Percentiles rank a stretch among this genome's conserved stretches.
Conservation (phyloP, 208 protist species). For the Crithidia brevicula region DNA sequence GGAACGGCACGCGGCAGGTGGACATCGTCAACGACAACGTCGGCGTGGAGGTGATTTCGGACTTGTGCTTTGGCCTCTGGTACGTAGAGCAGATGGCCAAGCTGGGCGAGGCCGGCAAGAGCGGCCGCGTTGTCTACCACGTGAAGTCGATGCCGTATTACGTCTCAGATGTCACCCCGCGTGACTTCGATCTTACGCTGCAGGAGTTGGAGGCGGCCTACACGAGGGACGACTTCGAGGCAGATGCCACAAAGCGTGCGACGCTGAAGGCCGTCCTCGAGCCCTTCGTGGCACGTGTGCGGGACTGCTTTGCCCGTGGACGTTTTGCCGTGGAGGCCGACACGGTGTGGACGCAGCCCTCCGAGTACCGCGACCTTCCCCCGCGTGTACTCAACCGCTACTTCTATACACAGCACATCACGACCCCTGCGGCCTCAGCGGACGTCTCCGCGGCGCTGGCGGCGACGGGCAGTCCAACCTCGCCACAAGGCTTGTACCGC, state of each 20-base stretch:
- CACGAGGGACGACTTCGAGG: slow-evolving; percentile 16
- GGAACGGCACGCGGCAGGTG: slow-evolving; percentile 33
- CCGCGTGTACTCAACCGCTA: slow-evolving; percentile 81
- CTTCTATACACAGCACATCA: slow-evolving; percentile 78
- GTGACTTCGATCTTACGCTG: slow-evolving; percentile 73
- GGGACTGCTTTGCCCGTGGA: slow-evolving; percentile 41
- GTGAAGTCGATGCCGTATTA: slow-evolving; percentile 92
- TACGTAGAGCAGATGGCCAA: slow-evolving; percentile 48
- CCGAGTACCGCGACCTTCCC: slow-evolving; percentile 87
- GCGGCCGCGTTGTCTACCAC: slow-evolving; percentile 58
- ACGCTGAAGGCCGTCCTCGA: slow-evolving; percentile 31
- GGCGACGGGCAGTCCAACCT: slow-evolving; percentile 5
- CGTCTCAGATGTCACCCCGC: slow-evolving; percentile 85
- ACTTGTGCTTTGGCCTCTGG: slow-evolving; percentile 82
- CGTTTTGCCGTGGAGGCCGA: slow-evolving; percentile 70
- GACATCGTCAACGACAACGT: slow-evolving; percentile 92
- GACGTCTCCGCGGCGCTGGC: slow-evolving; percentile 7
- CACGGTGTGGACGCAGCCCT: slow-evolving; percentile 83
- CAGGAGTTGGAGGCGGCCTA: slow-evolving; percentile 43
- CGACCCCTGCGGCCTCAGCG: slow-evolving; percentile 9
- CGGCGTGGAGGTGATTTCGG: slow-evolving; percentile 81
- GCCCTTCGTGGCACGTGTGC: slow-evolving; percentile 59
- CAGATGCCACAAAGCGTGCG: slow-evolving; percentile 31
- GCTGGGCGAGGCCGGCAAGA: slow-evolving; percentile 10
- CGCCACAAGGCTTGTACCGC: slow-evolving; percentile 31